phyloP scores from a whole-genome alignment of 1,284 basidiomycete species.

The Fistulina hepatica region DNA sequence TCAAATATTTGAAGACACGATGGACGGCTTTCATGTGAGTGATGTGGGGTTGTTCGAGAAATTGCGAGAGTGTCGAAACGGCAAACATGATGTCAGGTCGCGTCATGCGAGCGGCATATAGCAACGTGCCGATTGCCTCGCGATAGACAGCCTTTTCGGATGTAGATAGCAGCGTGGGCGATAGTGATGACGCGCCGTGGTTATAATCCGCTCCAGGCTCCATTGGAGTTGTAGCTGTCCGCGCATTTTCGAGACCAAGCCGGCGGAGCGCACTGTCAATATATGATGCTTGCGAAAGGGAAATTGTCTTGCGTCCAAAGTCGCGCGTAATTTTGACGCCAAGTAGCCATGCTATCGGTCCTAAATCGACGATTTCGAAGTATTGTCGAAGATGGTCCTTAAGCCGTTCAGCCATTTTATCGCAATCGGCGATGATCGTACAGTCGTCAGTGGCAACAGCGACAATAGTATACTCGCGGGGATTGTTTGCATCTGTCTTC shows the following conservation, averaged over 20 bases:
- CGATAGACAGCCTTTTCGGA: neutral
- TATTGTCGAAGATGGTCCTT: constrained; percentile 15
- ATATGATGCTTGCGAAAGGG: constrained; percentile 18
- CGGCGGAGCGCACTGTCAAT: constrained; percentile 16
- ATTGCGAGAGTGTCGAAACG: constrained; percentile 2
- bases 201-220: constrained; percentile 13
- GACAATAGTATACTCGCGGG: constrained; percentile 14
- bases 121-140: neutral
- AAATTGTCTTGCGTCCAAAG: constrained; percentile 12
- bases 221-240: constrained; percentile 11
- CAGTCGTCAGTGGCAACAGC: constrained; percentile 24
- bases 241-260: constrained; percentile 15
- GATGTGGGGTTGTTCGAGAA: constrained; percentile 1
- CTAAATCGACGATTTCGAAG: constrained; percentile 20
- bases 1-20: constrained; percentile 1
- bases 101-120: neutral
- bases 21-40: constrained; percentile 1
- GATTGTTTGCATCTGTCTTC: constrained; percentile 5
- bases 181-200: constrained; percentile 4
- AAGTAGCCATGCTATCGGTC: constrained; percentile 21
- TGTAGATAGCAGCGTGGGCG: neutral
- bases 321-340: constrained; percentile 17
- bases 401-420: constrained; percentile 6
- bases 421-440: constrained; percentile 17
- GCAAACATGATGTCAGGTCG: constrained; percentile 3